Conservation (phyloP, 306 rosid genomes). For the Fragaria nilgerrensis region DNA sequence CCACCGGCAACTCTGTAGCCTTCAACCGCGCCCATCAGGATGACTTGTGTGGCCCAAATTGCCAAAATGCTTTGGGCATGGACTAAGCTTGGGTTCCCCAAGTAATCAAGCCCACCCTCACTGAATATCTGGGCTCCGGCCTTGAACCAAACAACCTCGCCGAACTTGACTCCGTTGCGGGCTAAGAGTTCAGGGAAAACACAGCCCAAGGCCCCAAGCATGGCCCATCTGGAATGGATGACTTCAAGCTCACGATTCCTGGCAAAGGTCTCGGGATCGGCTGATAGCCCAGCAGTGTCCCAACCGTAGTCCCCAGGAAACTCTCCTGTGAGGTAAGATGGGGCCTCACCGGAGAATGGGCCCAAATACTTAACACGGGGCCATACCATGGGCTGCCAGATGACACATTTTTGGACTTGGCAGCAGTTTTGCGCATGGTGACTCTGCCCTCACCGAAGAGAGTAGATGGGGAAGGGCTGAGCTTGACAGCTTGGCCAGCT, state of each 20-base stretch:
- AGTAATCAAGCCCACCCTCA: neutral
- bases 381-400: neutral
- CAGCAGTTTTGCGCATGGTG: neutral
- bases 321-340: neutral
- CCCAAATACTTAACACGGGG: neutral
- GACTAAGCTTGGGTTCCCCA: constrained; percentile 2
- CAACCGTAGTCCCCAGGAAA: neutral
- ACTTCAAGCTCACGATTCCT: neutral
- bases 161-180: constrained; percentile 1
- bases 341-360: neutral
- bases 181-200: neutral
- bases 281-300: constrained; percentile 3
- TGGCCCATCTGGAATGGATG: constrained; percentile 10
- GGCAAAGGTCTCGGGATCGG: neutral
- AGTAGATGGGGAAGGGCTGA: neutral
- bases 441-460: neutral
- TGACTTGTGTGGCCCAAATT: neutral
- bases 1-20: constrained; percentile 1
- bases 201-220: neutral
- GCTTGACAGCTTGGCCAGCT: constrained; percentile 4
- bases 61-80: neutral
- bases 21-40: neutral
- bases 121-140: neutral
- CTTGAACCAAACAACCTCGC: neutral
- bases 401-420: neutral